Base-by-base conservation (phyloP, 2,329 filamentous ascomycete species). In the Aspergillus brunneoviolaceus region DNA sequence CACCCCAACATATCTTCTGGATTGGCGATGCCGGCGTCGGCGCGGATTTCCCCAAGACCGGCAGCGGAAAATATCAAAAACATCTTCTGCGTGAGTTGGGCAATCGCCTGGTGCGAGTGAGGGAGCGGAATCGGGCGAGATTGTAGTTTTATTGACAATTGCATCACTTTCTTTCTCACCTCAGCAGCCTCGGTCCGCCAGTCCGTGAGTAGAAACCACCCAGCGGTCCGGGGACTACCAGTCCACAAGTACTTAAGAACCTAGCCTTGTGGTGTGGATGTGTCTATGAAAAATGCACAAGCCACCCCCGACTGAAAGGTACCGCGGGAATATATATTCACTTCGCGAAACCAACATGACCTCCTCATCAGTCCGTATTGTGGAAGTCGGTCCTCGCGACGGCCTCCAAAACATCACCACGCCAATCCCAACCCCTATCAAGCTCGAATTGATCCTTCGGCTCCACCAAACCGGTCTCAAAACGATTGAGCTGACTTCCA, bases 361-460 rank as follows among this genome's bases (percentile, higher is more conserved):
- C 33, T 1, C 33, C 11, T 5, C 33, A 35, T 12, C 33, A 35
- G 33, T 35, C 33, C 33, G 33, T 35, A 87, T 96, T 47, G 88
- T 95, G 63, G 91, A 96, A 79, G 91, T 96, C 63, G 91, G 90
- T 10, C 91, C 91, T 35, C 84, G 91, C 65, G 91, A 96, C 79
- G 91, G 91, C n/a, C 78, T 96, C 56, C 91, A 96, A 74, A 96
- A 95, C 72, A 90, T 95, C 79, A 90, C 89, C 77, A 85, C 81
- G 64, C 81, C 81, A 29, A 89, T 96, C 64, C 81, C 90, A 0
- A 79, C 91, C 12, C 80, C 82, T 5, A 92, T 87, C 2, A 96
- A 96, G 76, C 84, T 94, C 57, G 86, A 92, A 65, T 77, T 96
- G 57, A 89, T 96, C 45, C 83, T 88, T 66, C 81, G 85, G 61